A percentile compares a stretch with the other conserved stretches of the same genome.
Evolutionary conservation across 2,329 filamentous ascomycete genomes (phyloP).

Genomic region (Diaporthe australafricana): DNA sequence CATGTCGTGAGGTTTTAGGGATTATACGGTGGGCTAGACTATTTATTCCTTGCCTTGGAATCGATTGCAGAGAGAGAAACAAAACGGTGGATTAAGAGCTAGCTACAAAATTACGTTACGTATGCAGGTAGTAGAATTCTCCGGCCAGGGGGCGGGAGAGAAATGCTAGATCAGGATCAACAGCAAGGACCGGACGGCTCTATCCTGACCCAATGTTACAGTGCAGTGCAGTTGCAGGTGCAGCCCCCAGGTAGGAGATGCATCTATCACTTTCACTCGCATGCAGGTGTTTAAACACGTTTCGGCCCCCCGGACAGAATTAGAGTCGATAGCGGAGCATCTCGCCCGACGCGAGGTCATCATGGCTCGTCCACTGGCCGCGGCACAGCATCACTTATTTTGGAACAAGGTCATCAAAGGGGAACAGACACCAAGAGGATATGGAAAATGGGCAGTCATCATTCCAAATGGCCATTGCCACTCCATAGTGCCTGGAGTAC

Average conservation of each 20-base stretch:
- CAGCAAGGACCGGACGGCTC: background rate
- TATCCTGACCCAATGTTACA: background rate
- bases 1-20: background rate
- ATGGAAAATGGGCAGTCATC: background rate
- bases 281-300: background rate
- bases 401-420: background rate
- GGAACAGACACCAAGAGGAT: background rate
- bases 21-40: background rate
- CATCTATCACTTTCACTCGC: background rate
- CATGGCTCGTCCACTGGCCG: background rate
- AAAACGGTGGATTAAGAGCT: background rate
- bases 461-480: background rate
- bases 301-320: background rate
- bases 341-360: background rate
- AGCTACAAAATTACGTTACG: slow-evolving; percentile 19
- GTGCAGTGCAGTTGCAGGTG: background rate
- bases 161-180: slow-evolving; percentile 5
- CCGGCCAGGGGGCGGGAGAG: background rate
- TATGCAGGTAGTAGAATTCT: background rate
- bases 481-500: background rate
- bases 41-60: slow-evolving; percentile 6
- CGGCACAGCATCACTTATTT: slow-evolving; percentile 20
- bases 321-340: background rate
- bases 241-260: background rate
- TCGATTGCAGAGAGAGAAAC: background rate